Percentiles rank a stretch among this genome's conserved stretches.
phyloP scores from a whole-genome alignment of 371 early-diverging fungal genomes.

The Apophysomyces trapeziformis region DNA sequence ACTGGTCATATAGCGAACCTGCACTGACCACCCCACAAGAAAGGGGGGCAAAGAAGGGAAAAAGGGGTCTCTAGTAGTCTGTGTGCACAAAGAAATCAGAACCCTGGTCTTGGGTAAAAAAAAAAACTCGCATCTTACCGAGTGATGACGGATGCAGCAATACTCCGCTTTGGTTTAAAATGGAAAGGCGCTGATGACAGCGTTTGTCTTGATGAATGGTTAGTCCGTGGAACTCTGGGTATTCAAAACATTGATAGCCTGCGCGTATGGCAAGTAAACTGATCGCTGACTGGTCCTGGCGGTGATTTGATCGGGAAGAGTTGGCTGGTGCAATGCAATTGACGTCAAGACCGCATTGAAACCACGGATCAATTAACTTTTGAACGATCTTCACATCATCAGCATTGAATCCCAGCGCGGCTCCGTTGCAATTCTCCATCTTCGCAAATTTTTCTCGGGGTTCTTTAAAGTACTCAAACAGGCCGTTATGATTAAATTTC shows the following conservation, averaged over 20 bases:
- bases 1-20: neutral
- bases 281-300: constrained; percentile 60
- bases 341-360: constrained; percentile 40
- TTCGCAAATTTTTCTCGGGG: constrained; percentile 37
- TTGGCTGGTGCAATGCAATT: constrained; percentile 57
- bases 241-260: constrained; percentile 38
- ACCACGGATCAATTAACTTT: constrained; percentile 49
- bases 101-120: constrained; percentile 3
- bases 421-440: constrained; percentile 54
- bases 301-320: constrained; percentile 52
- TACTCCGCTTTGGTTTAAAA: constrained; percentile 21
- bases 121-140: constrained; percentile 19
- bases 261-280: constrained; percentile 43
- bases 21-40: constrained; percentile 1
- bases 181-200: constrained; percentile 39
- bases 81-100: constrained; percentile 5
- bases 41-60: neutral
- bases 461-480: constrained; percentile 40
- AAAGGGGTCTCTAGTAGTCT: neutral
- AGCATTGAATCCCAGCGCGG: constrained; percentile 52
- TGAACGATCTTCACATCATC: constrained; percentile 33
- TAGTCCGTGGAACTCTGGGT: constrained; percentile 57
- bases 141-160: constrained; percentile 35
- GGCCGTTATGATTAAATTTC: constrained; percentile 51
- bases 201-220: constrained; percentile 58